These are phyloP conservation scores for Inosperma sp. DNA, from an alignment of 768 basidiomycete genomes.

Conservation along the genomic window DNA sequence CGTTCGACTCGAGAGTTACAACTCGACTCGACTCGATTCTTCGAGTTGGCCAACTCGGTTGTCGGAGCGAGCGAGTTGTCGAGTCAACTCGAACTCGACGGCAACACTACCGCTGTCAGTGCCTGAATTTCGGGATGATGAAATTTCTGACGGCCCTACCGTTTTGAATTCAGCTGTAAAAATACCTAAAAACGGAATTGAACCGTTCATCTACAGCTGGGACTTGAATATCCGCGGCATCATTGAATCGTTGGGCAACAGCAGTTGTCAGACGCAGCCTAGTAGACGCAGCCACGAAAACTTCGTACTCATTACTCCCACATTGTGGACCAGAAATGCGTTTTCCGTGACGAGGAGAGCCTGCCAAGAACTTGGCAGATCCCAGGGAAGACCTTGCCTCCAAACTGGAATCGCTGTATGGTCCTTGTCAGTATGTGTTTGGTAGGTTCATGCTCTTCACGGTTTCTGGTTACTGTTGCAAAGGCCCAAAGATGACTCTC, in stretches of 20 bases:
- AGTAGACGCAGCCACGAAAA: conserved; percentile 11
- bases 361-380: conserved; percentile 9
- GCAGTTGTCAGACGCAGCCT: conserved; percentile 15
- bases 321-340: conserved; percentile 15
- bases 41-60: too few relatives aligned
- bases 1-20: too few relatives aligned
- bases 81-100: too few relatives aligned
- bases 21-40: too few relatives aligned
- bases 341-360: conserved; percentile 25
- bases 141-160: too few relatives aligned
- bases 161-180: too few relatives aligned
- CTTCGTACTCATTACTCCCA: conserved; percentile 19
- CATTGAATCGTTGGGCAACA: conserved; percentile 18
- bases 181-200: too few relatives aligned
- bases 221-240: conserved; percentile 23
- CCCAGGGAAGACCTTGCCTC: conserved; percentile 17
- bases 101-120: too few relatives aligned
- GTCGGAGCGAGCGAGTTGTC: too few relatives aligned
- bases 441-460: conserved; percentile 18
- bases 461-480: conserved; percentile 16
- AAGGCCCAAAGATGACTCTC: conserved; percentile 12
- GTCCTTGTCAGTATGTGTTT: conserved; percentile 21
- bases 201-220: conserved; percentile 20
- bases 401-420: conserved; percentile 22
- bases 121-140: too few relatives aligned